Percentiles rank a stretch among this genome's conserved stretches.
phyloP scores from a whole-genome alignment of 768 basidiomycete genomes.

The Harrya chromipes region DNA sequence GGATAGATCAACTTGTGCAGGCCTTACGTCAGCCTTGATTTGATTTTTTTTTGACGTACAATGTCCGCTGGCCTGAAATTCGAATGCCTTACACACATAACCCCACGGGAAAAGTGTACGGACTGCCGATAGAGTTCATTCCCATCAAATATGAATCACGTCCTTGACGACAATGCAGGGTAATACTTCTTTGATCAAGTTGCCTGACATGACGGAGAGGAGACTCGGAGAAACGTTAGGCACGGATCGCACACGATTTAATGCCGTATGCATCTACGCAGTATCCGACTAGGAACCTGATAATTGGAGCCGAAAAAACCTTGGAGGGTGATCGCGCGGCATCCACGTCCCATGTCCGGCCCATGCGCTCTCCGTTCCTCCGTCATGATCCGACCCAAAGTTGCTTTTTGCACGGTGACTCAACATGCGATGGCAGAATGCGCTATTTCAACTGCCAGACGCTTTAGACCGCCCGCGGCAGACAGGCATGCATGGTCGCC shows the following conservation, averaged over 20 bases:
- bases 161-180: neutral
- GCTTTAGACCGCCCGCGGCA: no score
- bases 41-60: neutral
- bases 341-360: constrained; percentile 20
- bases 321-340: constrained; percentile 17
- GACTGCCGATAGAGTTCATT: neutral
- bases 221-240: neutral
- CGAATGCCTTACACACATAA: neutral
- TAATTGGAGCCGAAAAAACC: neutral
- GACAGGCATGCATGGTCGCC: neutral
- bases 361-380: neutral
- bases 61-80: neutral
- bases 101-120: neutral
- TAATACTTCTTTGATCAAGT: neutral
- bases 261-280: constrained; percentile 11
- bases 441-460: neutral
- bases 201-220: neutral
- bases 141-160: neutral
- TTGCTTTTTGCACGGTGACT: constrained; percentile 1
- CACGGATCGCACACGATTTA: neutral
- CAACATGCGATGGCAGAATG: neutral
- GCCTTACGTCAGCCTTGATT: neutral
- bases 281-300: neutral
- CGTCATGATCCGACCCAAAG: constrained; percentile 9
- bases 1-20: no score